Evolutionary conservation across 495 filamentous ascomycete genomes (phyloP), one percentile per base, ranked within the genome.

Genomic region (Entonaema liquescens): DNA sequence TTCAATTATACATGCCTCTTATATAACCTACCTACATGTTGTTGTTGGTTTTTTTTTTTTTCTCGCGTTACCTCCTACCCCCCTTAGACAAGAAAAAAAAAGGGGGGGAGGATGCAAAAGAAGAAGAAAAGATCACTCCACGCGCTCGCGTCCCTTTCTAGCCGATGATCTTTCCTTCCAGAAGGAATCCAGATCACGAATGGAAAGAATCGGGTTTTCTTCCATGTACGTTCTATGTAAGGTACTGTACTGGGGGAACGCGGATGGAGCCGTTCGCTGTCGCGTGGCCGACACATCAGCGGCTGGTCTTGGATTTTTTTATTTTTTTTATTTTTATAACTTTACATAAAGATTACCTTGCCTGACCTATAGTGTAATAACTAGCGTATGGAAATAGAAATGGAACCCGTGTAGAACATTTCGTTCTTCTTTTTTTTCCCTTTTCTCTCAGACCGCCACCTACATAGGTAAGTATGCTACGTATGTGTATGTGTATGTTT

Each of bases 131-230:
- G 33, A 23, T 28, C 62, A 57, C 54, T 63, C 59, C n/a, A n/a
- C n/a, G 64, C 26, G 31, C 35, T 36, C 26, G n/a, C n/a, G n/a
- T n/a, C 21, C 19, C 23, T 55, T 36, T 55, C 19, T 62, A 21
- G 49, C 29, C 59, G 63, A 42, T 59, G 63, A 67, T 72, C 60
- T 54, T 49, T 28, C 11, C 44, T 64, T 69, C 67, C 40, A 71
- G 63, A 71, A 71, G 33, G 35, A 50, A 54, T 67, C 63, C 53
- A 36, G 53, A 59, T 71, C 63, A 19, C 25, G 31, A 15, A 31
- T 55, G 25, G 25, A 19, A 33, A 2, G 28, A 23, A 21, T 47
- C 8, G 52, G 52, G 52, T 44, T 44, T 59, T 59, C 23, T 59
- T 38, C 59, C 40, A 40, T 68, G 19, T 23, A 55, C 53, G 47